A percentile compares a stretch with the other conserved stretches of the same genome.
Conservation (phyloP, 169 alveolate species). For the Perkinsus marinus region DNA sequence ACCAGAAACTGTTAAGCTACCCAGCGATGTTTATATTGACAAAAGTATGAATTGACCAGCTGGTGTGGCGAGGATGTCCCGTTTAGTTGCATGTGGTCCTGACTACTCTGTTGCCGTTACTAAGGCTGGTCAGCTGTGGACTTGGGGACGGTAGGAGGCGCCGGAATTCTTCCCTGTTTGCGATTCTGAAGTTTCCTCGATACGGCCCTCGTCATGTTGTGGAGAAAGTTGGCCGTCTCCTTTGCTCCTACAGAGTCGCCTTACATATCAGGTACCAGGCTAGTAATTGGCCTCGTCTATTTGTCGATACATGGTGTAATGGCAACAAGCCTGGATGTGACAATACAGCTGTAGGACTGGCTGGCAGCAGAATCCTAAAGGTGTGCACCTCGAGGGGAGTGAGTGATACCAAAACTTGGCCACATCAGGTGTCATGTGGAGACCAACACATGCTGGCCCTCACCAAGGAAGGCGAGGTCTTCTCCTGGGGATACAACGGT, state of each 20-base stretch:
- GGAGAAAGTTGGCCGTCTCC: too few relatives aligned
- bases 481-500: constrained; percentile 41
- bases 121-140: not conserved
- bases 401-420: not conserved
- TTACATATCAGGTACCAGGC: not conserved
- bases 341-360: not conserved
- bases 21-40: not conserved
- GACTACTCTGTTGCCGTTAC: not conserved
- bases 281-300: not conserved
- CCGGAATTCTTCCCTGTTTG: not conserved
- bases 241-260: too few relatives aligned
- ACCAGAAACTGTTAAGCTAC: constrained; percentile 8
- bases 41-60: not conserved
- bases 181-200: too few relatives aligned
- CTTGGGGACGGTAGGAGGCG: not conserved
- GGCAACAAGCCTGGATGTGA: not conserved
- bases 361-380: not conserved
- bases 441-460: constrained; percentile 21
- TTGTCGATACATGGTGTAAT: constrained; percentile 1
- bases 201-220: too few relatives aligned
- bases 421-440: not conserved
- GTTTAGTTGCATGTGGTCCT: not conserved
- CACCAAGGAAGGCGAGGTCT: constrained; percentile 21
- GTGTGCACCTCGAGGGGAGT: not conserved
- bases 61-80: not conserved